Conservation (phyloP, 1,284 basidiomycete species). For the Melampsora americana region DNA sequence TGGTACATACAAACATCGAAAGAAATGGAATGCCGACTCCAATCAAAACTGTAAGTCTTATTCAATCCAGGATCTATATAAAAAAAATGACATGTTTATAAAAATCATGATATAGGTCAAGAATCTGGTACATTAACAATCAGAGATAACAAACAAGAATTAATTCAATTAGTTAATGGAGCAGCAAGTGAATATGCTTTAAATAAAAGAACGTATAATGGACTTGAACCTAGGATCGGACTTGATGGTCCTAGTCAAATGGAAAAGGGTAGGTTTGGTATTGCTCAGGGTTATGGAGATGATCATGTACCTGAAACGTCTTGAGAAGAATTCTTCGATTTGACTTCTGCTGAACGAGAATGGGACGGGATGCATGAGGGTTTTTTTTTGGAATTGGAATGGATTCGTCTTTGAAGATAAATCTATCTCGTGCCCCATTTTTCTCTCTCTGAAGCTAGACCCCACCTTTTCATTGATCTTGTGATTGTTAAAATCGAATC, state of each 20-base stretch:
- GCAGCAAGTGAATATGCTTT: conserved; percentile 63
- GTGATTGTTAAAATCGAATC: no score
- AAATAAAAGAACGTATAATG: conserved; percentile 70
- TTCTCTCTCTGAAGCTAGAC: no score
- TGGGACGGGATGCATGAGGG: no score
- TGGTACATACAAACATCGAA: conserved; percentile 42
- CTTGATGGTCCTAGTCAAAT: conserved; percentile 74
- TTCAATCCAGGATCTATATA: conserved; percentile 39
- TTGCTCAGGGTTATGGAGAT: conserved; percentile 75
- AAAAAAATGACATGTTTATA: conserved; percentile 2
- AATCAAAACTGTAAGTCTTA: conserved; percentile 51
- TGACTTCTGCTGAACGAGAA: no score
- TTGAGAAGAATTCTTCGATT: no score
- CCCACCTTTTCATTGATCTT: no score
- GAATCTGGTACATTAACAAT: conserved; percentile 17
- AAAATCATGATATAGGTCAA: conserved; percentile 12
- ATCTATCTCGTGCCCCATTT: no score
- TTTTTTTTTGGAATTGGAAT: no score
- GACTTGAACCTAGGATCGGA: conserved; percentile 75
- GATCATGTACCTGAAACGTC: conserved; percentile 10
- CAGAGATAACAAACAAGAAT: conserved; percentile 35
- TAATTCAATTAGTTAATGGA: conserved; percentile 42
- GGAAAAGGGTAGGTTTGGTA: conserved; percentile 83
- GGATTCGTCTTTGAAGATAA: no score
- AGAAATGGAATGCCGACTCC: conserved; percentile 27